Percentiles rank a stretch among this genome's conserved stretches.
Conservation (phyloP, 2,329 filamentous ascomycete species). For the Domatiomyces catenatus region DNA sequence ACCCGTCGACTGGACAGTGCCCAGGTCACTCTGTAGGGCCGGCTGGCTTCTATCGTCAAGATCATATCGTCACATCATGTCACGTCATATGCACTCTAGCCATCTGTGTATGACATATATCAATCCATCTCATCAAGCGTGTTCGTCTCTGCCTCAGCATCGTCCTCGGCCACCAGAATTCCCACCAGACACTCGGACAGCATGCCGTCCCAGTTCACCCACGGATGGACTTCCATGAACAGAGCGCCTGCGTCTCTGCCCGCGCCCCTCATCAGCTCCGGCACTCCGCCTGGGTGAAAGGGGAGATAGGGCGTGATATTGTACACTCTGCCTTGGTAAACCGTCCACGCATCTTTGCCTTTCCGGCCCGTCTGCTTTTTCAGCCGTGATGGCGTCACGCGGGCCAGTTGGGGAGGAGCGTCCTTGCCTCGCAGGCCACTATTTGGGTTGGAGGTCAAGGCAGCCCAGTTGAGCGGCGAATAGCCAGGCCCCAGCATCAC, state of each 20-base stretch:
- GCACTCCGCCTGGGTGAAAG: slow-evolving; percentile 69
- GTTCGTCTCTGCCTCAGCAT: slow-evolving; percentile 21
- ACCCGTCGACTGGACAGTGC: neutral
- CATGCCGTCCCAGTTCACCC: slow-evolving; percentile 56
- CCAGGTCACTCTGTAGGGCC: neutral
- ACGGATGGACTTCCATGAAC: slow-evolving; percentile 50
- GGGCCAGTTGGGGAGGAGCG: slow-evolving; percentile 39
- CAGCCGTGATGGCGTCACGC: slow-evolving; percentile 70
- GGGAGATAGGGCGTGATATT: slow-evolving; percentile 80
- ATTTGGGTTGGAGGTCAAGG: slow-evolving; percentile 45
- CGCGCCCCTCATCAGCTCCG: slow-evolving; percentile 47
- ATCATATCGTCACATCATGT: no score
- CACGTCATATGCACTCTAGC: no score
- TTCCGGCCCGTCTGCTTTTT: slow-evolving; percentile 65
- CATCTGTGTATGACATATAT: slow-evolving; percentile 8
- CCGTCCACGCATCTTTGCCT: slow-evolving; percentile 80
- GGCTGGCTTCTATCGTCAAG: neutral
- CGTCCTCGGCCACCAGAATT: slow-evolving; percentile 42
- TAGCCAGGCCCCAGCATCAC: slow-evolving; percentile 78
- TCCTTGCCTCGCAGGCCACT: slow-evolving; percentile 49
- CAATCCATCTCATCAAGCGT: slow-evolving; percentile 46
- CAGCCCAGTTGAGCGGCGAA: slow-evolving; percentile 92
- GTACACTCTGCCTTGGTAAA: slow-evolving; percentile 78
- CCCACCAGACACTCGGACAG: slow-evolving; percentile 46
- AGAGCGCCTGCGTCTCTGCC: slow-evolving; percentile 50